Base-by-base conservation (phyloP, 192 early-diverging fungal genomes). In the Coemansia aciculifera region DNA sequence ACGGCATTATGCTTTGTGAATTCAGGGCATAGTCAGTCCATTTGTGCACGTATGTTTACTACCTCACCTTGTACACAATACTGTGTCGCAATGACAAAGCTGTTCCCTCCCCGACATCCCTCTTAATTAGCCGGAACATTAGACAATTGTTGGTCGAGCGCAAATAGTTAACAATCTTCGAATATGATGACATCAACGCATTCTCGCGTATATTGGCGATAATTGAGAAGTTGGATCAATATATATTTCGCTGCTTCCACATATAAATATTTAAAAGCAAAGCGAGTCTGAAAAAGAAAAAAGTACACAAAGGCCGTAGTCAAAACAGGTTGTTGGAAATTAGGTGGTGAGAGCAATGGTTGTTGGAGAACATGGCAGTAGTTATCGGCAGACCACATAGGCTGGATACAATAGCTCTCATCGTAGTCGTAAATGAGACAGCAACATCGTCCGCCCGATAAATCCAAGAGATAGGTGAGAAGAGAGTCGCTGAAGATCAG, bases 251-350 rank as follows among this genome's bases (percentile, higher is more conserved):
- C 27, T 54, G 52, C 52, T 31, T 31, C 1, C 5, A 54, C 52
- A 31, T 54, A 11, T 31, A 10, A 15, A 15, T 44, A 51, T 27
- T 1, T 51, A 27, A 15, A 54, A 54, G 52, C 52, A 49, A 49
- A 6, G 19, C 46, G 3, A 19, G 12, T 54, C 27, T 0, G n/a
- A 44, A 54, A 54, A 15, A 34, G 6, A 31, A n/a, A 31, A 57
- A 57, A 57, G 54, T 57, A 57, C 54, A 57, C 54, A 57, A 34
- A 57, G 54, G 54, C 54, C 15, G 15, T n/a, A 57, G 15, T 54
- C 11, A 4, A 54, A 54, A 54, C 13, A 19, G 46, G 17, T 17
- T 7, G 12, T 52, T 52, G 13, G 52, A 15, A 27, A 29, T 54
- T 54, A 29, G 9, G 51, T 54, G 24, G 51, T 24, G 51, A 29